Percentiles rank a stretch among this genome's conserved stretches.
These are phyloP conservation scores for Lotmaria passim DNA, from an alignment of 208 protist genomes.

Conservation along the genomic window DNA sequence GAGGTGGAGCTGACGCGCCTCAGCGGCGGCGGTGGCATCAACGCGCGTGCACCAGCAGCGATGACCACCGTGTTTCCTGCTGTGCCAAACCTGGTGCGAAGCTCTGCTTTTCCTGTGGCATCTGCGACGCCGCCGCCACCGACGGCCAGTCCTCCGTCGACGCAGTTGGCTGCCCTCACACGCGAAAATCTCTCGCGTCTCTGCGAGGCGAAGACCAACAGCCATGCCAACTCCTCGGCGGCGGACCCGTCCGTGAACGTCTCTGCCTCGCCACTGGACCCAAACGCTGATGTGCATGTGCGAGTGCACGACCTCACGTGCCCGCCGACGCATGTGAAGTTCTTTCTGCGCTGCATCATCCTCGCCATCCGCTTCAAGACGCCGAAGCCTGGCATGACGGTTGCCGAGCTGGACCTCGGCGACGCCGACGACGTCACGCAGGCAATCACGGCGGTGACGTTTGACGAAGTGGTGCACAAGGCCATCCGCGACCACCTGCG, in stretches of 20 bases:
- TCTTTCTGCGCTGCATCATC: conserved; percentile 74
- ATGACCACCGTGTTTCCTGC: neutral
- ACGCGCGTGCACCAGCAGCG: conserved; percentile 4
- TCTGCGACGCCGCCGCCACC: neutral
- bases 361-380: conserved; percentile 70
- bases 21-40: neutral
- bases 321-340: conserved; percentile 53
- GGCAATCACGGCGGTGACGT: conserved; percentile 83
- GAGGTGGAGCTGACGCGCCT: conserved; percentile 47
- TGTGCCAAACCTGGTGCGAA: conserved; percentile 6
- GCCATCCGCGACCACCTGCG: conserved; percentile 71
- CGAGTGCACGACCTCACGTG: conserved; percentile 62
- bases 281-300: conserved; percentile 29
- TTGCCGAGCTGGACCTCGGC: conserved; percentile 80
- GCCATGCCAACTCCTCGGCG: neutral
- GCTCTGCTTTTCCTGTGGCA: neutral
- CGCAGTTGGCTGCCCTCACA: conserved; percentile 28
- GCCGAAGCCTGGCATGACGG: conserved; percentile 56
- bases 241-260: neutral
- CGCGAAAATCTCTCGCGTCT: conserved; percentile 35
- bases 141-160: neutral
- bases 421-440: conserved; percentile 58
- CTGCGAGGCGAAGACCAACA: conserved; percentile 4
- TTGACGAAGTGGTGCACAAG: conserved; percentile 72
- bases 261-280: neutral